Evolutionary conservation across 345 rosid species (phyloP), one percentile per base, ranked within the genome.

Genomic region (Brassica incana): DNA sequence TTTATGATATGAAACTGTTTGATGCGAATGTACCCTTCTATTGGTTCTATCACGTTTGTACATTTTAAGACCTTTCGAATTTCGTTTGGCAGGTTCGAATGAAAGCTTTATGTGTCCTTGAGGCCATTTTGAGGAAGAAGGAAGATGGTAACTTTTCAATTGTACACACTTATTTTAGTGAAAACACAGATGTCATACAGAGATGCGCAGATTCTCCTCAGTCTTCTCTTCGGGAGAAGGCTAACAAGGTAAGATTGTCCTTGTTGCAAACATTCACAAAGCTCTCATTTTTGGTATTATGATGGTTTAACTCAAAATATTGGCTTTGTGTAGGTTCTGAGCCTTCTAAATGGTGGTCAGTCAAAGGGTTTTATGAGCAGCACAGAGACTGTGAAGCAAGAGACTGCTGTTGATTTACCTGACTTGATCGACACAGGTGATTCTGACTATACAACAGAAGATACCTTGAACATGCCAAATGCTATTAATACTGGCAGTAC

Each of bases 61-160:
- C 43, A 10, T 68, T 54, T 6, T 38, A 59, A 11, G 56, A 35
- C 30, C 35, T 23, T 59, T 12, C 38, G 40, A 6, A 14, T 64
- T 75, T 59, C 62, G 66, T 76, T 77, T 72, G 85, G 60, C 88
- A 95, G 99, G 93, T 91, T 70, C 92, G 92, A 52, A 85, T 93
- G 97, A 95, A 88, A 90, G 97, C 97, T 71, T 78, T 88, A 32
- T 95, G 97, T 83, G 92, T 95, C 50, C 95, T 95, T 64, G 99
- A 93, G 81, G 86, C 97, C 73, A 83, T 95, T 76, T 79, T 95
- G 85, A 90, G 98, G 88, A 90, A 82, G 80, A 89, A 85, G 78
- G 96, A 93, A 73, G 90, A 89, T 72, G 94, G 84, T 15, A 85
- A 86, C 23, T 90, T 91, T 83, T 81, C 88, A 48, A 63, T 85